A percentile compares a stretch with the other conserved stretches of the same genome.
These are phyloP conservation scores for Abortiporus biennis DNA, from an alignment of 1,284 basidiomycete genomes.

Conservation along the genomic window DNA sequence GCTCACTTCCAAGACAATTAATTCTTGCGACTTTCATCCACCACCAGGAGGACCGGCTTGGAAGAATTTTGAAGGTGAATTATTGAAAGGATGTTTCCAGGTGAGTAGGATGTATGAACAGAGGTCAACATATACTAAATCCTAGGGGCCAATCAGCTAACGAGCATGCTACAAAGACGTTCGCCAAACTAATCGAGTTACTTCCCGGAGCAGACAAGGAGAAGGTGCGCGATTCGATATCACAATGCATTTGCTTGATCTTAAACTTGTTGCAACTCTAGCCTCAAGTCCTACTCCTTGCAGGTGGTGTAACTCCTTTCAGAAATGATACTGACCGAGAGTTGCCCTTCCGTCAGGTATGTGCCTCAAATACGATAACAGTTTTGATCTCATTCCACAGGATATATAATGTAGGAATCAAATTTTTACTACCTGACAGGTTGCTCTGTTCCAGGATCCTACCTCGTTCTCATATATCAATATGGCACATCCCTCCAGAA, in stretches of 20 bases:
- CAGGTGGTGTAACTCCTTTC: conserved; percentile 55
- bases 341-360: conserved; percentile 58
- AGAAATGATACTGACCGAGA: conserved; percentile 89
- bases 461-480: conserved; percentile 59
- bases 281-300: conserved; percentile 60
- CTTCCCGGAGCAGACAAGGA: conserved; percentile 39
- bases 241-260: neutral
- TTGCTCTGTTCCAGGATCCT: conserved; percentile 66
- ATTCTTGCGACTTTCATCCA: no score
- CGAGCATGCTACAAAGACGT: conserved; percentile 46
- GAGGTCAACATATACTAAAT: no score
- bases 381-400: neutral
- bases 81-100: no score
- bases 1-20: no score
- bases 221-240: conserved; percentile 38
- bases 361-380: conserved; percentile 1
- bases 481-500: conserved; percentile 39
- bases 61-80: no score
- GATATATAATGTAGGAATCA: conserved; percentile 47
- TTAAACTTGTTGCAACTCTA: conserved; percentile 16
- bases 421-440: conserved; percentile 89
- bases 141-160: no score
- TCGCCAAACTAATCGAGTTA: conserved; percentile 39
- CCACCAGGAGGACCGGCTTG: no score
- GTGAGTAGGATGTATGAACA: no score